phyloP scores from a whole-genome alignment of 164 flowering plant species.

The Buxus sempervirens region DNA sequence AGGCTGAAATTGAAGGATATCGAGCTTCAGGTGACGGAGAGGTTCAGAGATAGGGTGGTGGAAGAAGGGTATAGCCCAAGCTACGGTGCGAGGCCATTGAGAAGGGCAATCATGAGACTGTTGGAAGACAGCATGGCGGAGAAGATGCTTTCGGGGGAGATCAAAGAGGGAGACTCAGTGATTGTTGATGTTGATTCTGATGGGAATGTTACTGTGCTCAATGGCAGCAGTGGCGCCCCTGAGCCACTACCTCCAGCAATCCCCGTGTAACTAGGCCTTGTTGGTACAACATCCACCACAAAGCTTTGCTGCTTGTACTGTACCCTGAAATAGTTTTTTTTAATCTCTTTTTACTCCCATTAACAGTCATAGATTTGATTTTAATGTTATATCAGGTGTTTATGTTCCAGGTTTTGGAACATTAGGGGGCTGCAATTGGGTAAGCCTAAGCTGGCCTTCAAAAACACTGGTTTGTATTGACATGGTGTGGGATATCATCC shows the following conservation, averaged over 20 bases:
- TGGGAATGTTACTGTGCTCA: slow-evolving; percentile 21
- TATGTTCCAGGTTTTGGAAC: too few relatives aligned
- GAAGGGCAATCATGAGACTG: slow-evolving; percentile 27
- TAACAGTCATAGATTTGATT: too few relatives aligned
- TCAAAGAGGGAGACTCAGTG: slow-evolving; percentile 25
- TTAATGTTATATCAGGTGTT: too few relatives aligned
- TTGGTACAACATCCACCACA: too few relatives aligned
- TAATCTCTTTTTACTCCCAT: too few relatives aligned
- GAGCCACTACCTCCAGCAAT: slow-evolving; percentile 14
- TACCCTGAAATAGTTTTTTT: too few relatives aligned
- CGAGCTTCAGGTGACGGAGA: slow-evolving; percentile 18
- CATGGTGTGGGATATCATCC: too few relatives aligned
- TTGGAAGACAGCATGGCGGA: slow-evolving; percentile 34
- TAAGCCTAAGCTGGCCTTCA: too few relatives aligned
- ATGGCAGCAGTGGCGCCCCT: slow-evolving; percentile 10
- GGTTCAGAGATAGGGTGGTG: slow-evolving; percentile 22
- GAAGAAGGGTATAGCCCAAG: slow-evolving; percentile 30
- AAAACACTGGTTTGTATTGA: too few relatives aligned
- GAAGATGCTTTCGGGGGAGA: slow-evolving; percentile 22
- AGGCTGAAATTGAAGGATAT: slow-evolving; percentile 21
- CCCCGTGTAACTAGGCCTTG: slow-evolving; percentile 11
- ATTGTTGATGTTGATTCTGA: slow-evolving; percentile 18
- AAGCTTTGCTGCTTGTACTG: too few relatives aligned
- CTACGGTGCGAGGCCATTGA: slow-evolving; percentile 38
- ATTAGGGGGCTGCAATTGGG: too few relatives aligned